These are phyloP conservation scores for Megacollybia marginata DNA, from an alignment of 768 basidiomycete genomes.

Conservation along the genomic window DNA sequence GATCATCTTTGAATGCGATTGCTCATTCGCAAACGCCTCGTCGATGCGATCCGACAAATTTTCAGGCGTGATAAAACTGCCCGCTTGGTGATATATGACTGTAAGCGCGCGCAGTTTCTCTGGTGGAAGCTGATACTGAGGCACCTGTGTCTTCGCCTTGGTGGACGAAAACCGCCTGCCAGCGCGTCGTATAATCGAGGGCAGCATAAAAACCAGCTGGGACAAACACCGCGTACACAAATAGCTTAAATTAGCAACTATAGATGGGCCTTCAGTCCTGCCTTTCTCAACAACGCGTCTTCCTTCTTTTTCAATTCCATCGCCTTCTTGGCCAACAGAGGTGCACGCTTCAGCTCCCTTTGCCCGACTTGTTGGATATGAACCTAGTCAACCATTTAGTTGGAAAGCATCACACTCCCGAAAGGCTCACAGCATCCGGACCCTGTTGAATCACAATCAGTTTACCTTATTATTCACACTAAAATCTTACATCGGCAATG, in stretches of 20 bases:
- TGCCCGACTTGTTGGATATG: slow-evolving; percentile 95
- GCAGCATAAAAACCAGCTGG: background rate
- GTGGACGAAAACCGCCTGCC: slow-evolving; percentile 3
- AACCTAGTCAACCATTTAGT: slow-evolving; percentile 39
- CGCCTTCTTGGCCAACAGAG: slow-evolving; percentile 45
- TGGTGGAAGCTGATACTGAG: slow-evolving; percentile 31
- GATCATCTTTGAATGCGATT: background rate
- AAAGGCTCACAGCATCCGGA: slow-evolving; percentile 59
- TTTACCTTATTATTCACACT: background rate
- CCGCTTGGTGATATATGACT: slow-evolving; percentile 71
- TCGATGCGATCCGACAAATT: slow-evolving; percentile 62
- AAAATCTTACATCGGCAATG: slow-evolving; percentile 59
- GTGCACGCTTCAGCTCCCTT: slow-evolving; percentile 76
- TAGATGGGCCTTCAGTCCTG: slow-evolving; percentile 52
- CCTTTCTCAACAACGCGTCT: slow-evolving; percentile 47
- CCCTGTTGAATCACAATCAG: slow-evolving; percentile 37
- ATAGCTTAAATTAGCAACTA: slow-evolving; percentile 17
- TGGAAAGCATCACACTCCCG: background rate
- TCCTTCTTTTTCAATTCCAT: slow-evolving; percentile 56
- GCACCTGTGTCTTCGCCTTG: slow-evolving; percentile 12
- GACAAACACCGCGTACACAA: slow-evolving; percentile 6
- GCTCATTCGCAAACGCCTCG: slow-evolving; percentile 39
- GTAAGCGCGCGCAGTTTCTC: slow-evolving; percentile 67
- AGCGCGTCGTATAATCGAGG: background rate
- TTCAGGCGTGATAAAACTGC: slow-evolving; percentile 62